Evolutionary conservation across 768 basidiomycete species (phyloP).

Genomic region (Mycena alexandri): DNA sequence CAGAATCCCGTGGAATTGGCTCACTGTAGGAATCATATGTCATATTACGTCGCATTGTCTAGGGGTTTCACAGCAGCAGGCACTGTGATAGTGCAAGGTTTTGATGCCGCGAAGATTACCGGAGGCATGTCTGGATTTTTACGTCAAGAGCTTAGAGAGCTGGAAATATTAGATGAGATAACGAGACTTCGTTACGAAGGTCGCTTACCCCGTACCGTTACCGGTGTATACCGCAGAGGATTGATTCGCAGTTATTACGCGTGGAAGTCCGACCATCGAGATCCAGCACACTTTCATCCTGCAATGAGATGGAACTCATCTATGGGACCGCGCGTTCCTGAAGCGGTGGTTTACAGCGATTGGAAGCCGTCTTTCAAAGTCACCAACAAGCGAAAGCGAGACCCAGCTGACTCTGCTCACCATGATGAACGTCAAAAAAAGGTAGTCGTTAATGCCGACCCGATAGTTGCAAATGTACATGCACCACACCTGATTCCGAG

Average conservation of each 20-base stretch:
- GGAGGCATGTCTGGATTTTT: background rate
- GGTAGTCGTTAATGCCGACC: too few relatives aligned
- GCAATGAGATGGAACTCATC: background rate
- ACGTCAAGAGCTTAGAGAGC: background rate
- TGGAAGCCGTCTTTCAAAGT: background rate
- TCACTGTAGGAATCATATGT: too few relatives aligned
- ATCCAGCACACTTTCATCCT: background rate
- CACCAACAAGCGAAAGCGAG: background rate
- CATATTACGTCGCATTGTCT: too few relatives aligned
- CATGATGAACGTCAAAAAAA: too few relatives aligned
- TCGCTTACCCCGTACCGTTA: background rate
- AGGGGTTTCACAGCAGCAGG: too few relatives aligned
- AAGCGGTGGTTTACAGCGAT: background rate
- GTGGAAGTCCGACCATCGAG: background rate
- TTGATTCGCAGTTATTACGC: background rate
- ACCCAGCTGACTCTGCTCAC: too few relatives aligned
- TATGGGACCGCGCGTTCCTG: background rate
- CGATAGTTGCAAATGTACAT: too few relatives aligned
- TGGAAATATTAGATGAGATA: background rate
- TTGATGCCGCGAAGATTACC: background rate
- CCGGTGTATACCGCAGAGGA: background rate
- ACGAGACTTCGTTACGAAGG: background rate
- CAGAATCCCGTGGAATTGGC: too few relatives aligned
- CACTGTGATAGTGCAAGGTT: background rate
- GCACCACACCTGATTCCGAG: background rate